A percentile compares a stretch with the other conserved stretches of the same genome.
These are phyloP conservation scores for Thymus quinquecostatus DNA, from an alignment of 257 asterid genomes.

Conservation along the genomic window DNA sequence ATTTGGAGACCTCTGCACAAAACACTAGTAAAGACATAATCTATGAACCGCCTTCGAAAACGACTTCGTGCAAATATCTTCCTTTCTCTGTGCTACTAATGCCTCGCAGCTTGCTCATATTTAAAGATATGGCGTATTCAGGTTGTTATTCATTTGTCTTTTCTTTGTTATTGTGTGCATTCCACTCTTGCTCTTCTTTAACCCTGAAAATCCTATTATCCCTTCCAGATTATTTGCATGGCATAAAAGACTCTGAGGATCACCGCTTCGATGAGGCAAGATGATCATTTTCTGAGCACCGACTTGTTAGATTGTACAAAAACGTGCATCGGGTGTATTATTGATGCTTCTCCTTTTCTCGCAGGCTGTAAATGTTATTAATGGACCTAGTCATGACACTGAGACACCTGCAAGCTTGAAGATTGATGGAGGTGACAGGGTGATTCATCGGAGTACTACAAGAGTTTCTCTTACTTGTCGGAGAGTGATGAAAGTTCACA, in stretches of 20 bases:
- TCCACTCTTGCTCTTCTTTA: constrained; percentile 8
- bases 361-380: constrained; percentile 65
- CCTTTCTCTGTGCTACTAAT: constrained; percentile 73
- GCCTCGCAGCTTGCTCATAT: constrained; percentile 92
- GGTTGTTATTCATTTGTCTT: constrained; percentile 44
- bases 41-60: constrained; percentile 29
- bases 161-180: neutral
- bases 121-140: constrained; percentile 81
- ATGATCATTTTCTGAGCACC: neutral
- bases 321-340: constrained; percentile 5
- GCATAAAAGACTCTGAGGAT: constrained; percentile 66
- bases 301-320: neutral
- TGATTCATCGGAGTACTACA: constrained; percentile 61
- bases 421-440: constrained; percentile 34
- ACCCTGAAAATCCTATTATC: constrained; percentile 10
- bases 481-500: constrained; percentile 67
- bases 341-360: constrained; percentile 20
- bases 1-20: constrained; percentile 37
- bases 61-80: constrained; percentile 36
- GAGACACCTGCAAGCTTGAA: constrained; percentile 31
- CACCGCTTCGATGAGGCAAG: constrained; percentile 68
- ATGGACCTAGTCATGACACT: constrained; percentile 25
- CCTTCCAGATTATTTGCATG: constrained; percentile 82
- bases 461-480: constrained; percentile 94
- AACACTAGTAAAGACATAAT: constrained; percentile 30